phyloP scores from a whole-genome alignment of 257 asterid species.

The Ilex aquifolium region DNA sequence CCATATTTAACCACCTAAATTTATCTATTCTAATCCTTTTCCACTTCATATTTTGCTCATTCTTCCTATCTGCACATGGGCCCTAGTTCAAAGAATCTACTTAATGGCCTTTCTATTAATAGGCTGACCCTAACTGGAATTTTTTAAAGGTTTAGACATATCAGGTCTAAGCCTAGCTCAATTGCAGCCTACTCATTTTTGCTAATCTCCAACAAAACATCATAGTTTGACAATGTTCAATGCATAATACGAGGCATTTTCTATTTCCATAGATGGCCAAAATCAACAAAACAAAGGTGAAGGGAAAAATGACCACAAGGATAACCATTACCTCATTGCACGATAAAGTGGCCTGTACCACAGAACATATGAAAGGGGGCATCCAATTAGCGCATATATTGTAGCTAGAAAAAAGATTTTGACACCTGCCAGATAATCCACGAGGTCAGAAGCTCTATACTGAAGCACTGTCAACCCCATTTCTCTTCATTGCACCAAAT shows the following conservation, averaged over 20 bases:
- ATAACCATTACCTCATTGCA: slow-evolving; percentile 64
- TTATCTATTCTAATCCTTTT: too few relatives aligned
- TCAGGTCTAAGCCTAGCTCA: background rate
- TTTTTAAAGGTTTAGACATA: background rate
- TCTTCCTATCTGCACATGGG: too few relatives aligned
- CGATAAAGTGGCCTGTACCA: slow-evolving; percentile 97
- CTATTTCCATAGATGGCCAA: background rate
- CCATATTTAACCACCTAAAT: too few relatives aligned
- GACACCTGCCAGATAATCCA: slow-evolving; percentile 56
- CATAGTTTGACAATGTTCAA: too few relatives aligned
- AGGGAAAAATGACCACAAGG: background rate
- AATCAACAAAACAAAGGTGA: slow-evolving; percentile 9
- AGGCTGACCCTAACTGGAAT: background rate
- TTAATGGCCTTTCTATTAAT: too few relatives aligned
- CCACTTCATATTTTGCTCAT: too few relatives aligned
- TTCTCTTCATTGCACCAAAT: slow-evolving; percentile 3
- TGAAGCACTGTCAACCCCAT: background rate
- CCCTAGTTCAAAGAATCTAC: too few relatives aligned
- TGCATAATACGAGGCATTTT: background rate
- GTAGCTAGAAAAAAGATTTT: slow-evolving; percentile 79
- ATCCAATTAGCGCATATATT: slow-evolving; percentile 78
- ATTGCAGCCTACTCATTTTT: too few relatives aligned
- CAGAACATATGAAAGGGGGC: slow-evolving; percentile 81
- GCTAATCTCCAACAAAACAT: background rate
- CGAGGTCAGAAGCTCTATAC: slow-evolving; percentile 13